Conservation (phyloP, 2,329 filamentous ascomycete species). For the Calonectria multiphialidica region DNA sequence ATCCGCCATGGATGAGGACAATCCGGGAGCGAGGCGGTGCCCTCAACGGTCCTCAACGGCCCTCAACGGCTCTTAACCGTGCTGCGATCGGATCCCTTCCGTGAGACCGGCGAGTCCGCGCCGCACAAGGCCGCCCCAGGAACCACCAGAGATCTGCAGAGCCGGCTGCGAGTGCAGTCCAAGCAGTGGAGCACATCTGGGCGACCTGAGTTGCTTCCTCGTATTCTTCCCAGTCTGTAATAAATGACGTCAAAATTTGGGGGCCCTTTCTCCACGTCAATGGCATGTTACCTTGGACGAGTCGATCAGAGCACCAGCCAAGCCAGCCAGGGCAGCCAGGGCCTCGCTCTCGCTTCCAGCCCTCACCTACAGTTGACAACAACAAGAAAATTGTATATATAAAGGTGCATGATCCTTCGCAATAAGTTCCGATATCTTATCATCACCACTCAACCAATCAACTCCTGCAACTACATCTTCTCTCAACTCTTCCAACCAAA, state of each 20-base stretch:
- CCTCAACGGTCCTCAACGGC: no score
- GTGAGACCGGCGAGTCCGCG: not conserved
- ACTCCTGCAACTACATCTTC: not conserved
- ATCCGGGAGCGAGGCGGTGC: no score
- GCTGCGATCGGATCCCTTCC: no score
- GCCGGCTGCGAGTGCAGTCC: not conserved
- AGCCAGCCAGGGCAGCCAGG: no score
- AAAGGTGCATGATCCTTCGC: not conserved
- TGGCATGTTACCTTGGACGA: not conserved
- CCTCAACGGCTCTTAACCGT: no score
- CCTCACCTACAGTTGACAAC: not conserved
- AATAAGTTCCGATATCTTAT: not conserved
- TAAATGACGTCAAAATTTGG: not conserved
- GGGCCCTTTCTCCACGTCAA: not conserved
- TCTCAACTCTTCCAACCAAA: not conserved
- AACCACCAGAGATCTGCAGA: not conserved
- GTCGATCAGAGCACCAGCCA: not conserved
- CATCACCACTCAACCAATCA: not conserved
- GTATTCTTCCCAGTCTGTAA: not conserved
- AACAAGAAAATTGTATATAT: not conserved
- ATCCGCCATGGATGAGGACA: not conserved
- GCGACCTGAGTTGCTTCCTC: not conserved
- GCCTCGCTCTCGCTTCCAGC: not conserved
- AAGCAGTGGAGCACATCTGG: constrained; percentile 40
- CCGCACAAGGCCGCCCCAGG: no score